Percentiles rank a stretch among this genome's conserved stretches.
These are phyloP conservation scores for Tulasnella sp. DNA, from an alignment of 768 basidiomycete species.

Conservation along the genomic window DNA sequence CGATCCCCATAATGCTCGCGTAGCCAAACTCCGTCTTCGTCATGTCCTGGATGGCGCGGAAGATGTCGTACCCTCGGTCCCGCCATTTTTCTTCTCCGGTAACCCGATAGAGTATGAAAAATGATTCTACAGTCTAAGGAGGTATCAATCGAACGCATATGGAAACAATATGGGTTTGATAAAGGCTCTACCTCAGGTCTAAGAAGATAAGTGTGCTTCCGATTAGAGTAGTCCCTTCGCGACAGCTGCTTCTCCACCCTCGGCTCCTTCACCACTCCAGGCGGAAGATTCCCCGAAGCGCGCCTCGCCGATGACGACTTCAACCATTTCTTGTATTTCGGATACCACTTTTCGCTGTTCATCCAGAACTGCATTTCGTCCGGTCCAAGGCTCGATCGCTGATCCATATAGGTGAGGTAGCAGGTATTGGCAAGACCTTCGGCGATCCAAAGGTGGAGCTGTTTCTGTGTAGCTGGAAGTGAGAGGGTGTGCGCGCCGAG, in stretches of 20 bases:
- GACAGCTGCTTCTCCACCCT: neutral
- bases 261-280: neutral
- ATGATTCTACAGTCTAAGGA: slow-evolving; percentile 55
- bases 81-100: slow-evolving; percentile 63
- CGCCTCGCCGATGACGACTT: neutral
- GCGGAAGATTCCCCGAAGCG: neutral
- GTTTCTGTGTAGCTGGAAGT: slow-evolving; percentile 29
- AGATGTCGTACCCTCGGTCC: slow-evolving; percentile 59
- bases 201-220: slow-evolving; percentile 42
- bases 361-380: slow-evolving; percentile 42
- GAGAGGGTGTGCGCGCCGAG: slow-evolving; percentile 49
- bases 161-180: neutral
- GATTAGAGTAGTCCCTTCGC: slow-evolving; percentile 41
- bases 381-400: slow-evolving; percentile 56
- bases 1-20: slow-evolving; percentile 44
- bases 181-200: slow-evolving; percentile 48
- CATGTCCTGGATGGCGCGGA: slow-evolving; percentile 51
- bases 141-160: neutral
- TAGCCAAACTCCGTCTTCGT: slow-evolving; percentile 52
- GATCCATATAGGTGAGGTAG: slow-evolving; percentile 60
- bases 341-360: slow-evolving; percentile 3
- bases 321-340: slow-evolving; percentile 6
- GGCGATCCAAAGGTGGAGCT: slow-evolving; percentile 64
- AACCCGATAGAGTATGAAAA: slow-evolving; percentile 59
- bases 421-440: slow-evolving; percentile 65